Evolutionary conservation across 2,329 filamentous ascomycete genomes (phyloP).

Genomic region (Fusarium sambucinum): DNA sequence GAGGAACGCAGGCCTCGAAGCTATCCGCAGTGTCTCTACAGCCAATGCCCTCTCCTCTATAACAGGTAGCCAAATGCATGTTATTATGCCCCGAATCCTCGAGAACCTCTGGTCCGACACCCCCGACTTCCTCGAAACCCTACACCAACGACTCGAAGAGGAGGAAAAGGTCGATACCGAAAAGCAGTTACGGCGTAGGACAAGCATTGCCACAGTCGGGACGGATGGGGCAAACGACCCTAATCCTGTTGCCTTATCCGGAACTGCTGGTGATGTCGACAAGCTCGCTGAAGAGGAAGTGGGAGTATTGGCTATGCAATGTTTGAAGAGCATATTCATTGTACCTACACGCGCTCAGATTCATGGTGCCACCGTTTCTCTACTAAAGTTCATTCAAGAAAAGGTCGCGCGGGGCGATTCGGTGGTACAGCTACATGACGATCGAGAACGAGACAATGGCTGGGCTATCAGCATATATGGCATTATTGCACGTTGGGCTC

Average conservation of each 20-base stretch:
- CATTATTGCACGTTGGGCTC: slow-evolving; percentile 85
- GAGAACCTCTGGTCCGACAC: slow-evolving; percentile 86
- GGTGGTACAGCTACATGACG: slow-evolving; percentile 63
- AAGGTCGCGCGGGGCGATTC: slow-evolving; percentile 64
- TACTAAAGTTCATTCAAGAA: slow-evolving; percentile 80
- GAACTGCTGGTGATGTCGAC: slow-evolving; percentile 87
- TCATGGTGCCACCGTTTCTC: slow-evolving; percentile 77
- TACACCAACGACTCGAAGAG: slow-evolving; percentile 75
- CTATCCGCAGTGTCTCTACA: slow-evolving; percentile 83
- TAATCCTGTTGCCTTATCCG: slow-evolving; percentile 79
- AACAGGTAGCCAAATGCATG: slow-evolving; percentile 79
- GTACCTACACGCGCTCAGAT: slow-evolving; percentile 86
- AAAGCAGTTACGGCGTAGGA: slow-evolving; percentile 72
- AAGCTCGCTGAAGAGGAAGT: slow-evolving; percentile 91
- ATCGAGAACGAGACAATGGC: slow-evolving; percentile 63
- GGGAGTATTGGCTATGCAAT: slow-evolving; percentile 84
- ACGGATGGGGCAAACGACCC: slow-evolving; percentile 70
- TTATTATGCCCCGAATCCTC: slow-evolving; percentile 86
- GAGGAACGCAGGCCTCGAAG: slow-evolving; percentile 79
- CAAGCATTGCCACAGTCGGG: slow-evolving; percentile 82
- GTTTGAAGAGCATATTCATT: slow-evolving; percentile 86
- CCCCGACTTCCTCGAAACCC: slow-evolving; percentile 74
- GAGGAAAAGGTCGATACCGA: slow-evolving; percentile 78
- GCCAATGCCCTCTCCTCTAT: slow-evolving; percentile 83
- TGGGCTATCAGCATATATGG: slow-evolving; percentile 89